Percentiles rank a stretch among this genome's conserved stretches.
Evolutionary conservation across 345 rosid genomes (phyloP).

Genomic region (Eucalyptus pumila): DNA sequence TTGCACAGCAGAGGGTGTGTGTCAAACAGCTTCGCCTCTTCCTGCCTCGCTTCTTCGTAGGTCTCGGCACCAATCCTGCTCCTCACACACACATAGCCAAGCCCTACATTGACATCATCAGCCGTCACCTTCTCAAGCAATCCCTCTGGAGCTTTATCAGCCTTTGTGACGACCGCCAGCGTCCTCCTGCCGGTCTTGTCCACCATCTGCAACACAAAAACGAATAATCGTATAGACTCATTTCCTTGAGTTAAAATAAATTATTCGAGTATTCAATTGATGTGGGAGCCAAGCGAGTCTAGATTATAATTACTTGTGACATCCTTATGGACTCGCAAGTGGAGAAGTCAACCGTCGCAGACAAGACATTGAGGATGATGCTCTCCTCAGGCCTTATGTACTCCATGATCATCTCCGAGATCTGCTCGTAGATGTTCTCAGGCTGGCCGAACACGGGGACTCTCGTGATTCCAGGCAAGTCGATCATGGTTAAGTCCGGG

Average conservation of each 20-base stretch:
- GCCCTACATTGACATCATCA: slow-evolving; percentile 34
- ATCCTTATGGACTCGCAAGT: slow-evolving; percentile 43
- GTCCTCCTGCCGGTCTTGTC: slow-evolving; percentile 30
- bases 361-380: slow-evolving; percentile 32
- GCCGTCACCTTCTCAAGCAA: slow-evolving; percentile 24
- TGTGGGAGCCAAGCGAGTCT: neutral
- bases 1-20: neutral
- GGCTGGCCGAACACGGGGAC: slow-evolving; percentile 43
- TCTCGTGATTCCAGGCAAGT: slow-evolving; percentile 45
- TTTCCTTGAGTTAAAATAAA: neutral
- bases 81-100: slow-evolving; percentile 38
- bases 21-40: slow-evolving; percentile 7
- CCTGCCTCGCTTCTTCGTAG: slow-evolving; percentile 6
- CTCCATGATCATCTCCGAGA: slow-evolving; percentile 18
- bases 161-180: slow-evolving; percentile 37
- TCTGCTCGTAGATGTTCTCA: slow-evolving; percentile 30
- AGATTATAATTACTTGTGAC: slow-evolving; percentile 1
- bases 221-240: neutral
- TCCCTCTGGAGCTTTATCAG: slow-evolving; percentile 39
- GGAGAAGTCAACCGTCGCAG: slow-evolving; percentile 26
- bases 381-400: slow-evolving; percentile 27
- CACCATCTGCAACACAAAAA: neutral
- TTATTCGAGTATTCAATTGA: neutral
- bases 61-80: slow-evolving; percentile 24
- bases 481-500: slow-evolving; percentile 41